These are phyloP conservation scores for Populus deltoides DNA, from an alignment of 345 rosid species.

Conservation along the genomic window DNA sequence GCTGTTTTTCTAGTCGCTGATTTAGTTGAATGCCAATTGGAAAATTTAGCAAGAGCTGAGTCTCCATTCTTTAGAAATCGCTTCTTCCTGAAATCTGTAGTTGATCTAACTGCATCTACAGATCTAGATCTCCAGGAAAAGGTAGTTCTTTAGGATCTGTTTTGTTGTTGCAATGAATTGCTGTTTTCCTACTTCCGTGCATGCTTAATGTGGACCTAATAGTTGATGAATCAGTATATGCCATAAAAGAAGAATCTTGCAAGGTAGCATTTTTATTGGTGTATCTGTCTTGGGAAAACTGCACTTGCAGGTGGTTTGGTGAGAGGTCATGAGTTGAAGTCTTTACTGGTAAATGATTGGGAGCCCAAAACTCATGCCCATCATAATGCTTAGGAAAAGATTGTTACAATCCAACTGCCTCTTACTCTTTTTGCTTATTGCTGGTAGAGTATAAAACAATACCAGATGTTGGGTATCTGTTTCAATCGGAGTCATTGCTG, in stretches of 20 bases:
- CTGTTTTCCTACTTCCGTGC: neutral
- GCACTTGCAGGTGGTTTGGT: no score
- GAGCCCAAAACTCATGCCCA: no score
- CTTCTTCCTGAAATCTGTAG: slow-evolving; percentile 67
- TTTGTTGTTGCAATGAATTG: neutral
- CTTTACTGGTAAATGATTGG: no score
- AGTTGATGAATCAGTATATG: no score
- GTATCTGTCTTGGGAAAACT: no score
- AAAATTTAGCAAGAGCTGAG: slow-evolving; percentile 43
- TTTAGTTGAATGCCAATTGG: slow-evolving; percentile 59
- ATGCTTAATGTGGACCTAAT: neutral
- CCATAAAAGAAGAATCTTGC: no score
- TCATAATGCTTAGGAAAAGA: no score
- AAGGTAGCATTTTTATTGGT: no score
- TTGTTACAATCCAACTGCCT: no score
- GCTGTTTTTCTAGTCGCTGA: slow-evolving; percentile 77
- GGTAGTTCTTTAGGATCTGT: slow-evolving; percentile 35
- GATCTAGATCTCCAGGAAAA: slow-evolving; percentile 95
- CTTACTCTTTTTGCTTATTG: no score
- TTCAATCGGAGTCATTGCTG: neutral
- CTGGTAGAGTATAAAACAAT: no score
- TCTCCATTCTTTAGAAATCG: slow-evolving; percentile 51
- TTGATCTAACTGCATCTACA: slow-evolving; percentile 51
- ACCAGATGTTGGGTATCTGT: neutral
- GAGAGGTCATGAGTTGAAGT: no score